Conservation (phyloP, 768 basidiomycete genomes). For the Cubamyces sp. region DNA sequence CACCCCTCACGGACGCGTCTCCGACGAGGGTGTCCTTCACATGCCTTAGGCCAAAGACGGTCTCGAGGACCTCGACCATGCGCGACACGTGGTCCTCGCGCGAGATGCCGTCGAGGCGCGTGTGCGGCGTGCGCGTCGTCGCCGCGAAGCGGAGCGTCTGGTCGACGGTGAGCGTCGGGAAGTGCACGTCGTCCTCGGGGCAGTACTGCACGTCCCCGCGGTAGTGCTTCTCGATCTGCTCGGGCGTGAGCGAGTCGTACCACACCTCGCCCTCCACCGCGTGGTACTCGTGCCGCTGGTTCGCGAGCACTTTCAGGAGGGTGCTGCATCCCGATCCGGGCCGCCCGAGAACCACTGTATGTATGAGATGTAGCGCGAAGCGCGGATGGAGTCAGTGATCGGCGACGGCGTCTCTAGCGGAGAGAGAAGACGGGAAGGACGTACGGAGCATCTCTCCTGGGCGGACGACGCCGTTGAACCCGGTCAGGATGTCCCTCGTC, state of each 20-base stretch:
- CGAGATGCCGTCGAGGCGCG: constrained; percentile 47
- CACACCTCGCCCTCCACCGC: constrained; percentile 67
- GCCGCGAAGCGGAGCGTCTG: constrained; percentile 76
- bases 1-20: constrained; percentile 73
- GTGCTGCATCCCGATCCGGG: constrained; percentile 88
- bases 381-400: neutral
- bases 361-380: too few relatives aligned
- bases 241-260: constrained; percentile 76
- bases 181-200: constrained; percentile 86
- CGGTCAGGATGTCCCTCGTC: constrained; percentile 54
- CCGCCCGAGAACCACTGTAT: constrained; percentile 77
- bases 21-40: constrained; percentile 76
- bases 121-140: constrained; percentile 66
- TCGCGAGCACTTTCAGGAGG: constrained; percentile 80
- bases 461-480: constrained; percentile 58
- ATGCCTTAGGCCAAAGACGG: constrained; percentile 78
- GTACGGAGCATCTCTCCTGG: constrained; percentile 73
- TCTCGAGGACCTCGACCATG: constrained; percentile 56
- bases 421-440: constrained; percentile 34
- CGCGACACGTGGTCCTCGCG: constrained; percentile 48
- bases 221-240: constrained; percentile 63
- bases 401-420: neutral
- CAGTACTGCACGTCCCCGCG: constrained; percentile 83
- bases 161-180: constrained; percentile 80
- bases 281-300: constrained; percentile 71